A percentile compares a stretch with the other conserved stretches of the same genome.
These are phyloP conservation scores for Tranzscheliella williamsii DNA, from an alignment of 1,284 basidiomycete species.

Conservation along the genomic window DNA sequence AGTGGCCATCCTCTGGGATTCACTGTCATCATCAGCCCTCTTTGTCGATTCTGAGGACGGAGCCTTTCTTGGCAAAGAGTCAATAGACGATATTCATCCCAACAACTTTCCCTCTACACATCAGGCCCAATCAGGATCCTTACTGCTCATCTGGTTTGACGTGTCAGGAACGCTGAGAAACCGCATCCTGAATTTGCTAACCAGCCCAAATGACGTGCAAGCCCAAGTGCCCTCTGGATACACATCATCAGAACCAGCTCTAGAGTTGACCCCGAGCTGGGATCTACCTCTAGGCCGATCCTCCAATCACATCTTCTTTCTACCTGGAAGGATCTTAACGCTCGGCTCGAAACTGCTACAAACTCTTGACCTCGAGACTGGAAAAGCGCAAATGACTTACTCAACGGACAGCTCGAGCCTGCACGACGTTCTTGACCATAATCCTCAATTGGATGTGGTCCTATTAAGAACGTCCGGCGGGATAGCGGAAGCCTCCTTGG, in stretches of 20 bases:
- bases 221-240: too few species aligned
- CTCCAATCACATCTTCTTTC: background rate
- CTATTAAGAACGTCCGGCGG: background rate
- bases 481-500: background rate
- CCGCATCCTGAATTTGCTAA: too few species aligned
- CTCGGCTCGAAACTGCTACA: background rate
- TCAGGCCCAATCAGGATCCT: too few species aligned
- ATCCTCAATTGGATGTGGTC: background rate
- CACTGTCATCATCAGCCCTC: conserved; percentile 9
- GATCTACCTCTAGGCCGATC: background rate
- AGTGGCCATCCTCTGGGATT: conserved; percentile 21
- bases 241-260: too few species aligned
- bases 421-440: background rate
- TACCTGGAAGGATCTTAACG: background rate
- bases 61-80: conserved; percentile 11
- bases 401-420: background rate
- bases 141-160: too few species aligned
- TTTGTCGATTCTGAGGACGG: conserved; percentile 11
- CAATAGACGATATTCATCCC: conserved; percentile 9
- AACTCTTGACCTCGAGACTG: background rate
- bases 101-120: background rate
- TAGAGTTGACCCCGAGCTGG: background rate
- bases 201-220: too few species aligned
- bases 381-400: background rate
- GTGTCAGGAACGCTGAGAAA: too few species aligned